Percentiles rank a stretch among this genome's conserved stretches.
These are phyloP conservation scores for Chlamydomonas reinhardtii DNA, from an alignment of 163 green algal genomes.

Conservation along the genomic window DNA sequence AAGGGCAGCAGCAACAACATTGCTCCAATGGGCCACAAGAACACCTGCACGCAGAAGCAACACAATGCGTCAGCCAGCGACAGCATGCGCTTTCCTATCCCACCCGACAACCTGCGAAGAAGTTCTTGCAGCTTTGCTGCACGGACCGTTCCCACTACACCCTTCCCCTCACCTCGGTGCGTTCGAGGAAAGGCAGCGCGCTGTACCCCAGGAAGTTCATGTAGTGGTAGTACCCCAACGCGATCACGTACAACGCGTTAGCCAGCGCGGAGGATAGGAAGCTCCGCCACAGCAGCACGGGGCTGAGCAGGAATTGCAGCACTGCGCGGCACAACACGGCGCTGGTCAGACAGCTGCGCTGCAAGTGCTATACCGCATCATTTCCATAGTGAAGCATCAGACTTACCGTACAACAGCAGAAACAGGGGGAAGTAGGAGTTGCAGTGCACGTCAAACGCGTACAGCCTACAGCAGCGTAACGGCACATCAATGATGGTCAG, in stretches of 20 bases:
- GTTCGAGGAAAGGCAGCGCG: slow-evolving; percentile 89
- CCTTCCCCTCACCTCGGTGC: slow-evolving; percentile 21
- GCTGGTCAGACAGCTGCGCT: background rate
- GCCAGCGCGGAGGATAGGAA: slow-evolving; percentile 82
- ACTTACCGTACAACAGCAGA: slow-evolving; percentile 86
- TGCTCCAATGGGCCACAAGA: slow-evolving; percentile 91
- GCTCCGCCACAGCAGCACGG: slow-evolving; percentile 80
- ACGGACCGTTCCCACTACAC: no score
- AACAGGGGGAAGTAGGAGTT: slow-evolving; percentile 97
- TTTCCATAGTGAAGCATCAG: background rate
- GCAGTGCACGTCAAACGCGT: slow-evolving; percentile 98
- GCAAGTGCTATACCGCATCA: no score
- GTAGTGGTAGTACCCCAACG: slow-evolving; percentile 94
- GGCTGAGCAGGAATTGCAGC: slow-evolving; percentile 88
- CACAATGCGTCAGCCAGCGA: no score
- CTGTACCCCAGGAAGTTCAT: slow-evolving; percentile 97
- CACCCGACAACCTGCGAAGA: no score
- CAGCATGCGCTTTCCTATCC: no score
- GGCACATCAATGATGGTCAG: background rate
- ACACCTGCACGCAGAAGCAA: slow-evolving; percentile 72
- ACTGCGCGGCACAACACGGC: slow-evolving; percentile 64
- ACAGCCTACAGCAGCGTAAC: slow-evolving; percentile 81
- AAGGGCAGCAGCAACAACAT: slow-evolving; percentile 84
- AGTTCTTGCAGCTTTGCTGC: no score
- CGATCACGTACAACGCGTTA: slow-evolving; percentile 82